Percentiles rank a stretch among this genome's conserved stretches.
Conservation (phyloP, 2,329 filamentous ascomycete species). For the Onygenales sp. region DNA sequence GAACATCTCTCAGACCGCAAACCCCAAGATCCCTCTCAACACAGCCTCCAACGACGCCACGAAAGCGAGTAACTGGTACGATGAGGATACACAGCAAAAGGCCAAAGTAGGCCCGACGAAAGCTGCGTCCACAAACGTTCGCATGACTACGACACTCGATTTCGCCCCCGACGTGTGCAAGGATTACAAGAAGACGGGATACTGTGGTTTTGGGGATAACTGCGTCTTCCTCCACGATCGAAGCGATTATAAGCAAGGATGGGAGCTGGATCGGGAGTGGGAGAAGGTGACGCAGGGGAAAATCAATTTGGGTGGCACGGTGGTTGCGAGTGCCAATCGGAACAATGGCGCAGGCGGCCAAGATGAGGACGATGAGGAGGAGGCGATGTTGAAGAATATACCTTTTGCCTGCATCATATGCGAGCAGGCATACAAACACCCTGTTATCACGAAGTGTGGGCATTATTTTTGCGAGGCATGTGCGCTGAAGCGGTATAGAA, state of each 20-base stretch:
- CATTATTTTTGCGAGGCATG: conserved; percentile 95
- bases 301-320: conserved; percentile 35
- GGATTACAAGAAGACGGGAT: conserved; percentile 76
- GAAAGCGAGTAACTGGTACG: conserved; percentile 81
- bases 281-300: conserved; percentile 61
- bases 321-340: conserved; percentile 40
- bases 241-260: conserved; percentile 70
- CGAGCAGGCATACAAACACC: conserved; percentile 64
- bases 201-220: conserved; percentile 61
- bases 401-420: conserved; percentile 88
- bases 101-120: conserved; percentile 69
- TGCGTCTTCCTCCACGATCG: conserved; percentile 62
- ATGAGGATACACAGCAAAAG: conserved; percentile 42
- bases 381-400: conserved; percentile 68
- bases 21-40: neutral
- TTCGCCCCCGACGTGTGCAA: conserved; percentile 93
- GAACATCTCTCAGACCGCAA: conserved; percentile 49
- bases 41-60: conserved; percentile 64
- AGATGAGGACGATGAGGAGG: conserved; percentile 51
- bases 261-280: conserved; percentile 94
- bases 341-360: conserved; percentile 35
- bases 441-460: conserved; percentile 79
- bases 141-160: conserved; percentile 82
- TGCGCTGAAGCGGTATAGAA: conserved; percentile 75
- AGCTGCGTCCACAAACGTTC: conserved; percentile 69